Evolutionary conservation across 2,329 filamentous ascomycete species (phyloP).

Genomic region (Venturia aucupariae): DNA sequence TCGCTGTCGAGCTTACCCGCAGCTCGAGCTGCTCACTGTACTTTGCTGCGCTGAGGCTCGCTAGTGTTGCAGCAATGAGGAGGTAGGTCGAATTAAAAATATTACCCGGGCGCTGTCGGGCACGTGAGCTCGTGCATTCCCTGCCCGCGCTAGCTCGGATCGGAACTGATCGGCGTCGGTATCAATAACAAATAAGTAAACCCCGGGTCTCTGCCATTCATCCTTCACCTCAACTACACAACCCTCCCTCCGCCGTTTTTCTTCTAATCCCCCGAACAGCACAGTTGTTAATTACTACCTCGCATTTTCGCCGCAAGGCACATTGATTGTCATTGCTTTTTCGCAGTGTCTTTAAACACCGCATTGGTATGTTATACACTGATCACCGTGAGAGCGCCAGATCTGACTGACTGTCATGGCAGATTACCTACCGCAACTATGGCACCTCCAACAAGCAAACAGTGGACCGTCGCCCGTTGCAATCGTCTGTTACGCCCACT

Average conservation of each 20-base stretch:
- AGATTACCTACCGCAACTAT: neutral
- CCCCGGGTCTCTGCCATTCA: neutral
- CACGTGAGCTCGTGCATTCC: neutral
- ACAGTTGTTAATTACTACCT: neutral
- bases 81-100: neutral
- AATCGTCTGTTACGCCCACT: conserved; percentile 1
- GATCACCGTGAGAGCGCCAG: neutral
- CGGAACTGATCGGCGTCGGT: neutral
- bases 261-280: neutral
- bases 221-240: conserved; percentile 4
- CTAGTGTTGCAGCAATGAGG: neutral
- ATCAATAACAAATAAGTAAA: neutral
- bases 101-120: neutral
- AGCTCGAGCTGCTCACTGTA: neutral
- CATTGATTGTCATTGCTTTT: conserved; percentile 4
- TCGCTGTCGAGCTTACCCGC: neutral
- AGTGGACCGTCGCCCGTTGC: neutral
- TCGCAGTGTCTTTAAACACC: neutral
- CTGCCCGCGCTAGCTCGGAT: neutral
- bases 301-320: neutral
- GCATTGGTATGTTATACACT: neutral
- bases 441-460: neutral
- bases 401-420: neutral
- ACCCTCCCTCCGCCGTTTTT: neutral
- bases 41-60: neutral